Evolutionary conservation across 805 yeast genomes (phyloP), one percentile per base, ranked within the genome.

Genomic region (Hanseniaspora valbyensis): DNA sequence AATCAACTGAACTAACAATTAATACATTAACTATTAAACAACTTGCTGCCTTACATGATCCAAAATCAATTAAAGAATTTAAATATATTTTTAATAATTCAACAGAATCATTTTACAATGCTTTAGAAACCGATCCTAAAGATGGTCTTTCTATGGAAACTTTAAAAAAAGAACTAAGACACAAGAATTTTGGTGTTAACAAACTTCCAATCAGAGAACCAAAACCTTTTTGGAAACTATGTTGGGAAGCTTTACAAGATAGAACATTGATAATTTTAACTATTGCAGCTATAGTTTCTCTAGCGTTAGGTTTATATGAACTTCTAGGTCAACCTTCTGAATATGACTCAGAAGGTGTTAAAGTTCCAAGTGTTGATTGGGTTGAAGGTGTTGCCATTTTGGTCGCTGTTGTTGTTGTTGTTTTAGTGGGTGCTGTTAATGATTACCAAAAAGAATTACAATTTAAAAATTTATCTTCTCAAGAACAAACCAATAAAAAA

Each of bases 321-420:
- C 80, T 95, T 1, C 83, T 88, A 68, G 95, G 94, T 38, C 84
- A 83, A 56, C 88, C 82, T 0, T 72, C 85, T 0, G 78, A 77
- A 60, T 76, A 75, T 58, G 96, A 90, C 63, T 78, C 75, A 5
- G 85, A 86, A 55, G 95, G 95, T 25, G 72, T 77, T 21, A 71
- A 77, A 19, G 64, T 79, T 50, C 96, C 96, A 16, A 77, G 80
- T 59, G 94, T 92, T 29, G 95, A 90, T 59, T 92, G 97, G 96
- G 95, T 94, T 43, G 99, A 92, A 70, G 99, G 99, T 58, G 95
- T 89, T 34, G 99, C 98, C 37, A 92, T 92, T 61, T 76, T 92
- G 57, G 83, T 83, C 3, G 99, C 99, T 19, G 84, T 92, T 22
- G 59, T 78, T 4, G 90, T 92, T 53, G 97, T 92, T 30, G 95